These are phyloP conservation scores for Chrysoporthe cubensis DNA, from an alignment of 2,329 filamentous ascomycete species.

Conservation along the genomic window DNA sequence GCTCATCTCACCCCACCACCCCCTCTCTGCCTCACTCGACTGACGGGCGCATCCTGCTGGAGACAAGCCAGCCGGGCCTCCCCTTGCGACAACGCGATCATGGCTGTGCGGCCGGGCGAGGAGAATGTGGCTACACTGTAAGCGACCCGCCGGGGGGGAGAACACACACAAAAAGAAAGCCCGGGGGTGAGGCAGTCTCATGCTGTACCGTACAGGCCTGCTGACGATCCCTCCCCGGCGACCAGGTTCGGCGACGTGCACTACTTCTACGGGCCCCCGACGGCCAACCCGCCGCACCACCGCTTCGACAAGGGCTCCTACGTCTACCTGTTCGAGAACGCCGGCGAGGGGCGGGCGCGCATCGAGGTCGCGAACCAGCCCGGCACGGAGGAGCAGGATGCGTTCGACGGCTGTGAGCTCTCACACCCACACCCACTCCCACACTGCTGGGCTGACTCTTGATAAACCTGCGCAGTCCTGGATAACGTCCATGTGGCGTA, in stretches of 20 bases:
- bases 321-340: constrained; percentile 78
- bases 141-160: constrained; percentile 27
- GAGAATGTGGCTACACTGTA: constrained; percentile 54
- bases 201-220: neutral
- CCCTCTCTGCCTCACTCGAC: neutral
- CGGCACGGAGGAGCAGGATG: constrained; percentile 77
- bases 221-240: constrained; percentile 30
- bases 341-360: constrained; percentile 67
- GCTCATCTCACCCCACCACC: neutral
- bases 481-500: constrained; percentile 69
- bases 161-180: neutral
- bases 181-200: too few species aligned
- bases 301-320: constrained; percentile 81
- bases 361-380: constrained; percentile 77
- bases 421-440: neutral
- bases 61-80: neutral
- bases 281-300: constrained; percentile 72
- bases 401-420: constrained; percentile 73
- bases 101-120: constrained; percentile 51
- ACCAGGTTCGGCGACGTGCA: constrained; percentile 76
- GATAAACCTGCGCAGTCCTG: constrained; percentile 66
- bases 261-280: constrained; percentile 75
- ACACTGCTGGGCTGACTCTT: too few species aligned
- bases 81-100: constrained; percentile 28
- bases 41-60: neutral